Evolutionary conservation across 495 filamentous ascomycete species (phyloP).

Genomic region (Penicillium nucicola): DNA sequence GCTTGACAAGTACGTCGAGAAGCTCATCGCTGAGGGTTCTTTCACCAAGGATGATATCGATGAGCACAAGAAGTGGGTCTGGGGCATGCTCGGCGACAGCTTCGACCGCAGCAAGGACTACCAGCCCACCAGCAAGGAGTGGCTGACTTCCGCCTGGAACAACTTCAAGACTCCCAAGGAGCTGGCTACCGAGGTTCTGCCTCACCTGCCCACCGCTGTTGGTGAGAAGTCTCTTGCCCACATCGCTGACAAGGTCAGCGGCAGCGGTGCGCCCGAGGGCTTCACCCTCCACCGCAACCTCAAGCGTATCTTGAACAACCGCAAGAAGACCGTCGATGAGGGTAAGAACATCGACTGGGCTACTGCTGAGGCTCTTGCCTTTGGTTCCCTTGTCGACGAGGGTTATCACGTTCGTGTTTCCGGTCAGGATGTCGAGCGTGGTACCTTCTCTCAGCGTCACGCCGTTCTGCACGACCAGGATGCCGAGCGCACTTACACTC

Average conservation of each 20-base stretch:
- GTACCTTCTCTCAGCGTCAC: slow-evolving; percentile 98
- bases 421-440: slow-evolving; percentile 98
- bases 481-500: slow-evolving; percentile 86
- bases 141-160: slow-evolving; percentile 98
- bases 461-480: slow-evolving; percentile 97
- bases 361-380: slow-evolving; percentile 93
- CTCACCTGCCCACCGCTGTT: slow-evolving; percentile 86
- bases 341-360: slow-evolving; percentile 97
- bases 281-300: slow-evolving; percentile 92
- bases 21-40: slow-evolving; percentile 82
- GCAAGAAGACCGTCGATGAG: slow-evolving; percentile 89
- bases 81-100: slow-evolving; percentile 97
- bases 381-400: slow-evolving; percentile 84
- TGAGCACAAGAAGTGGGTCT: slow-evolving; percentile 99
- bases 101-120: slow-evolving; percentile 97
- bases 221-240: slow-evolving; percentile 64
- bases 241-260: slow-evolving; percentile 74
- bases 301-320: slow-evolving; percentile 87
- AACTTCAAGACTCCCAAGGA: slow-evolving; percentile 99
- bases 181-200: slow-evolving; percentile 88
- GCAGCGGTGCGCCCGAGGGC: slow-evolving; percentile 67
- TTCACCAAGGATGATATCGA: slow-evolving; percentile 98
- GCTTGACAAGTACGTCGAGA: slow-evolving; percentile 82
- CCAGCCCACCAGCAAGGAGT: slow-evolving; percentile 93
- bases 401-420: slow-evolving; percentile 96